These are phyloP conservation scores for Coprinopsis cinerea DNA, from an alignment of 768 basidiomycete genomes.

Conservation along the genomic window DNA sequence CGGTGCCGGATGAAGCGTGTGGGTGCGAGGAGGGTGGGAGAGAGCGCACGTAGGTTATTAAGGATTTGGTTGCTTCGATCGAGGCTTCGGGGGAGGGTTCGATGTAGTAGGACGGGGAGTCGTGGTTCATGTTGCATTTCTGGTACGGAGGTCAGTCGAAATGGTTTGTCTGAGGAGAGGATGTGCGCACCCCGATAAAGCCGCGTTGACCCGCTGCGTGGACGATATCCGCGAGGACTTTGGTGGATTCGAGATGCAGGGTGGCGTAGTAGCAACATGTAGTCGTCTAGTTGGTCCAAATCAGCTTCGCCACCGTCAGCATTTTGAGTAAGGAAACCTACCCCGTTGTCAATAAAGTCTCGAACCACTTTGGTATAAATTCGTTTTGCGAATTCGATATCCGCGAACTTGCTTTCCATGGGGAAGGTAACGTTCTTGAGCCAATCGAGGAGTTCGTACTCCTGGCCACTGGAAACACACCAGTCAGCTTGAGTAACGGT, in stretches of 20 bases:
- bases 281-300: constrained; percentile 76
- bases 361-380: constrained; percentile 70
- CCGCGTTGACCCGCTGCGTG: constrained; percentile 68
- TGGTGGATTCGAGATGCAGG: constrained; percentile 75
- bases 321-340: constrained; percentile 33
- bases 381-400: constrained; percentile 60
- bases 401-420: constrained; percentile 69
- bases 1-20: constrained; percentile 20
- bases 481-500: not conserved
- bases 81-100: constrained; percentile 59
- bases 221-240: constrained; percentile 72
- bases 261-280: constrained; percentile 91
- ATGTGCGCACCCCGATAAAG: constrained; percentile 68
- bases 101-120: constrained; percentile 62
- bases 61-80: constrained; percentile 49
- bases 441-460: constrained; percentile 89
- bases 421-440: constrained; percentile 82
- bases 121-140: constrained; percentile 90
- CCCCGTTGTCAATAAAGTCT: constrained; percentile 67
- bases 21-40: constrained; percentile 31
- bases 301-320: too few relatives aligned
- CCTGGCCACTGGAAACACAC: constrained; percentile 53
- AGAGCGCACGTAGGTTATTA: constrained; percentile 66
- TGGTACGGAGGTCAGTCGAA: constrained; percentile 21
- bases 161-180: not conserved